Percentiles rank a stretch among this genome's conserved stretches.
These are phyloP conservation scores for Lizanozyma gosingica DNA, from an alignment of 1,139 yeast species.

Conservation along the genomic window DNA sequence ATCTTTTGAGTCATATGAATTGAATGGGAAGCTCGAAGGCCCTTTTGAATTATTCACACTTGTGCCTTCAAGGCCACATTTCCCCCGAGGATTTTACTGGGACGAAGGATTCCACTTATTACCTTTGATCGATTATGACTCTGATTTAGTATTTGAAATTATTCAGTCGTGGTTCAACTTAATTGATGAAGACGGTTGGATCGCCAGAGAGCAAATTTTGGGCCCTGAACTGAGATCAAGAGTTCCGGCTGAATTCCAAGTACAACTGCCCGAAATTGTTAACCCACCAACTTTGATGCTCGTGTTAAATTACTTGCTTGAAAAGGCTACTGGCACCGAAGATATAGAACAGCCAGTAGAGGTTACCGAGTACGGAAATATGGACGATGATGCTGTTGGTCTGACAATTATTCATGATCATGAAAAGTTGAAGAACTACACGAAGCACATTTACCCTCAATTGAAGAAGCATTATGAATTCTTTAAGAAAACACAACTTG, in stretches of 20 bases:
- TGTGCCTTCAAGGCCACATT: conserved; percentile 89
- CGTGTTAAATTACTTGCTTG: conserved; percentile 61
- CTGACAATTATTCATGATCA: conserved; percentile 50
- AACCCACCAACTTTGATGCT: conserved; percentile 93
- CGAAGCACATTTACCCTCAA: conserved; percentile 64
- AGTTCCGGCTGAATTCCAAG: conserved; percentile 80
- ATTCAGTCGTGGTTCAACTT: conserved; percentile 80
- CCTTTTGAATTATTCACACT: conserved; percentile 68
- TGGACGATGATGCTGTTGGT: conserved; percentile 25
- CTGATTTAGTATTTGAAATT: conserved; percentile 75
- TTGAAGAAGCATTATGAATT: conserved; percentile 72
- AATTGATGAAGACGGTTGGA: conserved; percentile 92
- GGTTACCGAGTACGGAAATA: conserved; percentile 11
- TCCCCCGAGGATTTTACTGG: conserved; percentile 98
- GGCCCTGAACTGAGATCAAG: conserved; percentile 87
- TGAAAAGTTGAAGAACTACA: conserved; percentile 52
- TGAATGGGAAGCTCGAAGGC: conserved; percentile 50
- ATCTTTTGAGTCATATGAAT: conserved; percentile 44
- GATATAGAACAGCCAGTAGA: conserved; percentile 17
- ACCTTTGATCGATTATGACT: conserved; percentile 75
- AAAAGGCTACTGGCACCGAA: conserved; percentile 24
- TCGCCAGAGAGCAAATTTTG: conserved; percentile 88
- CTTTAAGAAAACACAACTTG: conserved; percentile 78
- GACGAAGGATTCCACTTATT: conserved; percentile 95
- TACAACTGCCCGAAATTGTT: conserved; percentile 85